Evolutionary conservation across 306 rosid species (phyloP).

Genomic region (Delonix regia): DNA sequence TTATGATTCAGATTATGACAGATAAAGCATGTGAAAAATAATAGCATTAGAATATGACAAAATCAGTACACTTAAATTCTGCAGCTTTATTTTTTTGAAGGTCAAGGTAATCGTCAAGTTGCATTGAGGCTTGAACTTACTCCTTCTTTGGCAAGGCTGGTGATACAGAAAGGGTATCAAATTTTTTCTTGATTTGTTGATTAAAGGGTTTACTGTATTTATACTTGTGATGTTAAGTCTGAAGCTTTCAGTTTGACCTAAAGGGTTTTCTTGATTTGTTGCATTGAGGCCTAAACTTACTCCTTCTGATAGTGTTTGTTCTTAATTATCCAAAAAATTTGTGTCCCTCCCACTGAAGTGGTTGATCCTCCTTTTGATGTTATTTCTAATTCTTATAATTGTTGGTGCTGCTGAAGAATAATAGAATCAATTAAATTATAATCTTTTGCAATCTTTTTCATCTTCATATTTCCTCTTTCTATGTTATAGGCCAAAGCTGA

Average conservation of each 20-base stretch:
- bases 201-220: constrained; percentile 29
- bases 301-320: constrained; percentile 46
- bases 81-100: constrained; percentile 98
- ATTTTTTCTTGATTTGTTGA: constrained; percentile 28
- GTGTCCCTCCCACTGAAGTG: constrained; percentile 88
- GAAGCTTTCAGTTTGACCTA: constrained; percentile 23
- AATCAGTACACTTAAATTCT: constrained; percentile 33
- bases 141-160: constrained; percentile 94
- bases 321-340: constrained; percentile 74
- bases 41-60: background rate
- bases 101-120: constrained; percentile 93
- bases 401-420: constrained; percentile 11
- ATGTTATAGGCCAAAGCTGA: constrained; percentile 90
- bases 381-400: constrained; percentile 18
- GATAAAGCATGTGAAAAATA: constrained; percentile 10
- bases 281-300: constrained; percentile 47
- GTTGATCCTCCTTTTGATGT: constrained; percentile 39
- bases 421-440: constrained; percentile 21
- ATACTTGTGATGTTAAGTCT: constrained; percentile 24
- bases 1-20: constrained; percentile 10
- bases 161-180: constrained; percentile 91
- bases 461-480: constrained; percentile 27
- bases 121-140: constrained; percentile 97
- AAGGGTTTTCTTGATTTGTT: constrained; percentile 37
- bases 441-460: constrained; percentile 20